Evolutionary conservation across 306 rosid species (phyloP).

Genomic region (Acacia melanoxylon): DNA sequence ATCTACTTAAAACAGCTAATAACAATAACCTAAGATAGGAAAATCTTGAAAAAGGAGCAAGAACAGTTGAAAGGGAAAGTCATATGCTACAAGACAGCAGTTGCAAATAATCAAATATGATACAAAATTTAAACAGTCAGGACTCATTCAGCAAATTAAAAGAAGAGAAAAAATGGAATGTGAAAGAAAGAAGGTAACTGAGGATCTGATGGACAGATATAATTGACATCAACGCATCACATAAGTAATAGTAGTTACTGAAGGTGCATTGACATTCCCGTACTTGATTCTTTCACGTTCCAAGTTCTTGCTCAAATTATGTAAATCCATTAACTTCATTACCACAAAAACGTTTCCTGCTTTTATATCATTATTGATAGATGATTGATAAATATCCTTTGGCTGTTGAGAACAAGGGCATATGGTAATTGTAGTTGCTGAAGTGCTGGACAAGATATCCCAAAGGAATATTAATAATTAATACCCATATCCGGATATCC

Average conservation of each 20-base stretch:
- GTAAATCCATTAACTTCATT: too few relatives aligned
- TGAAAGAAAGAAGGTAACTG: background rate
- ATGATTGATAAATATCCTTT: too few relatives aligned
- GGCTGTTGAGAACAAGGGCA: too few relatives aligned
- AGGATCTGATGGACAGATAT: background rate
- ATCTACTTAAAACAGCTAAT: slow-evolving; percentile 7
- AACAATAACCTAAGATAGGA: background rate
- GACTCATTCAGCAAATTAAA: background rate
- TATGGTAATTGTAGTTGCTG: too few relatives aligned
- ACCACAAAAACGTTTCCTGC: too few relatives aligned
- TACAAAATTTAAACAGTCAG: background rate
- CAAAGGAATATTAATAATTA: too few relatives aligned
- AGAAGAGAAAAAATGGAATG: background rate
- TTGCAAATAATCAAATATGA: background rate
- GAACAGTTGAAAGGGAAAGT: background rate
- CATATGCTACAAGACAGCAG: background rate
- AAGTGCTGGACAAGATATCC: too few relatives aligned
- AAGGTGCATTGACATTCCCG: background rate
- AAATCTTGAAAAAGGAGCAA: background rate
- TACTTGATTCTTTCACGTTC: too few relatives aligned
- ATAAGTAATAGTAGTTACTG: too few relatives aligned
- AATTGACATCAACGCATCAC: background rate
- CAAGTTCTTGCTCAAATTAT: too few relatives aligned
- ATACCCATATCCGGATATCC: too few relatives aligned
- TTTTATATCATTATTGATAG: too few relatives aligned